A percentile compares a stretch with the other conserved stretches of the same genome.
phyloP scores from a whole-genome alignment of 331 rosid species.

The Ulmus americana region DNA sequence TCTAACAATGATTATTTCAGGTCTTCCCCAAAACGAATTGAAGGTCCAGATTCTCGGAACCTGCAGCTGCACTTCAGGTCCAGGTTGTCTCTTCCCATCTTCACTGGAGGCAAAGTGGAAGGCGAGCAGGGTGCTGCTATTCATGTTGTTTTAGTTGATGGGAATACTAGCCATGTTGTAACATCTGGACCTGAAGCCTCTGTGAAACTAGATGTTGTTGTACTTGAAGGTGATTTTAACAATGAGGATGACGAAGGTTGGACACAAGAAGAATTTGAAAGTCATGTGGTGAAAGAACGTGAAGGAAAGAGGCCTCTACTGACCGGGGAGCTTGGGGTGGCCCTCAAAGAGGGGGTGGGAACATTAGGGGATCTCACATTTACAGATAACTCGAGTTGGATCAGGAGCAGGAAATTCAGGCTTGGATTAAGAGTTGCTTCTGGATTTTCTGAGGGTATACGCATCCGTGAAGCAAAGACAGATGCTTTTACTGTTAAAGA shows the following conservation, averaged over 20 bases:
- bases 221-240: slow-evolving; percentile 85
- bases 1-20: slow-evolving; percentile 44
- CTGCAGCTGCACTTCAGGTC: slow-evolving; percentile 75
- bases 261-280: slow-evolving; percentile 68
- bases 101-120: slow-evolving; percentile 98
- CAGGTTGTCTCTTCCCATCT: slow-evolving; percentile 81
- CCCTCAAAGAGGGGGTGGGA: slow-evolving; percentile 80
- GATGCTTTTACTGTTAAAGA: slow-evolving; percentile 87
- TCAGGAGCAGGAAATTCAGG: slow-evolving; percentile 76
- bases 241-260: slow-evolving; percentile 76
- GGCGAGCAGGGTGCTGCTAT: slow-evolving; percentile 98
- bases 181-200: slow-evolving; percentile 72
- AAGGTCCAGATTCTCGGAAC: slow-evolving; percentile 84
- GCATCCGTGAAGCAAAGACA: slow-evolving; percentile 75
- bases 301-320: slow-evolving; percentile 82
- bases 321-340: slow-evolving; percentile 71
- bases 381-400: slow-evolving; percentile 87
- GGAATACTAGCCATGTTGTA: slow-evolving; percentile 42
- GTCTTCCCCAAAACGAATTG: slow-evolving; percentile 89
- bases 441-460: slow-evolving; percentile 63
- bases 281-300: slow-evolving; percentile 74
- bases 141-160: slow-evolving; percentile 75
- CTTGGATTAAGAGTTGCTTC: slow-evolving; percentile 71
- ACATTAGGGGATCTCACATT: slow-evolving; percentile 71
- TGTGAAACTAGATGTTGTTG: slow-evolving; percentile 74